Base-by-base conservation (phyloP, 495 filamentous ascomycete genomes). In the Poronia punctata region DNA sequence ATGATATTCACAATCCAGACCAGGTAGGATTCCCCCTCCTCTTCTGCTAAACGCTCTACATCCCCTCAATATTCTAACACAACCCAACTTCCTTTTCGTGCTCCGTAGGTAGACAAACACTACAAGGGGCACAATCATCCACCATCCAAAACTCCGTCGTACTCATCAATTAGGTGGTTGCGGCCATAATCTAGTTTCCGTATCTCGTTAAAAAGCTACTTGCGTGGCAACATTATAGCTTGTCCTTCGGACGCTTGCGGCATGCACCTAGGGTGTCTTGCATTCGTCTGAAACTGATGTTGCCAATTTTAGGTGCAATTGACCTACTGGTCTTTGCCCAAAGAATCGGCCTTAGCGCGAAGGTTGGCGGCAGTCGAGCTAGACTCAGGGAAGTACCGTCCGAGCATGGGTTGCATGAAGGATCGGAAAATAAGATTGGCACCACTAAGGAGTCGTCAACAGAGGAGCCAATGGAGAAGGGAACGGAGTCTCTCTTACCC, bases 351-450 rank as follows among this genome's bases (percentile, higher is more conserved):
- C 76, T 92, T 86, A 45, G 86, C 84, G 38, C 88, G 86, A 48
- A 97, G 84, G 70, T 86, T 85, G 59, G 86, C 78, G 53, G 92
- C 84, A 56, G 88, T 88, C 36, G 83, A 84, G 52, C 78, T 74
- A 45, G 67, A 61, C 57, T 72, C 57, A 49, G 71, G 63, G 78
- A 97, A 97, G 80, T 94, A 89, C 57, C 86, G 87, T 62, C 83
- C 79, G 56, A 95, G 81, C 50, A 93, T 71, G 33, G 92, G 92
- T 60, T 88, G 83, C 54, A 99, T 67, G 75, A 97, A 84, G 36
- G 88, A 95, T 65, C 85, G 80, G 84, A 96, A 99, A 71, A 99
- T 75, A 54, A 96, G 64, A 68, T 96, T 86, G 54, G 92, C 90
- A 61, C 92, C 93, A 59, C 92, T 96, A 52, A 31, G 51, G n/a